These are phyloP conservation scores for Diplodia seriata DNA, from an alignment of 2,329 filamentous ascomycete species.

Conservation along the genomic window DNA sequence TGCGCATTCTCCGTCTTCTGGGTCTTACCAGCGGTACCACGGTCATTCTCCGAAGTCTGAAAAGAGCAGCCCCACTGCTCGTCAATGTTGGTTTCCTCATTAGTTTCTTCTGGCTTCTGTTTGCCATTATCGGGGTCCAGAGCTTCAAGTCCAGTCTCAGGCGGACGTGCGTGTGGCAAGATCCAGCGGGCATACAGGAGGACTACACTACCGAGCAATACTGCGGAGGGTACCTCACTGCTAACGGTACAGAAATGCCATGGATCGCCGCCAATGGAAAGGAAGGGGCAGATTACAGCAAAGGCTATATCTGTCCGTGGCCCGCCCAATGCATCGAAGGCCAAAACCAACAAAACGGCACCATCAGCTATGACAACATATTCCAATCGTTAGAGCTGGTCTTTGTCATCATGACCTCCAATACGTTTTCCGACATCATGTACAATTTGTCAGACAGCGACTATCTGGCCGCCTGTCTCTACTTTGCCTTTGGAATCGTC, in stretches of 20 bases:
- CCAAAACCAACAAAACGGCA: conserved; percentile 79
- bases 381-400: conserved; percentile 89
- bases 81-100: conserved; percentile 94
- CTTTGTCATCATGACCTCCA: conserved; percentile 98
- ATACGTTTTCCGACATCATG: conserved; percentile 94
- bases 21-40: conserved; percentile 92
- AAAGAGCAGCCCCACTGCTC: conserved; percentile 90
- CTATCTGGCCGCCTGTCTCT: conserved; percentile 70
- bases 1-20: conserved; percentile 90
- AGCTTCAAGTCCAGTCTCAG: conserved; percentile 72
- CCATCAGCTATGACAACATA: conserved; percentile 95
- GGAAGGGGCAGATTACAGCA: conserved; percentile 62
- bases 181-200: conserved; percentile 57
- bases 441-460: conserved; percentile 93
- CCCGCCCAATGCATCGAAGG: conserved; percentile 85
- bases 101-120: conserved; percentile 96
- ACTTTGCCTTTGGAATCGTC: conserved; percentile 74
- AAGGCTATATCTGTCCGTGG: conserved; percentile 87
- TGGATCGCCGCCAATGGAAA: conserved; percentile 70
- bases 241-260: conserved; percentile 62
- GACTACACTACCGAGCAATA: conserved; percentile 72
- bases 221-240: conserved; percentile 82
- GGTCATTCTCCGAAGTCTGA: conserved; percentile 91
- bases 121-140: conserved; percentile 95
- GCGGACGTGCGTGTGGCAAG: conserved; percentile 59